Conservation (phyloP, 257 asterid species). For the Linderniella brevidens region DNA sequence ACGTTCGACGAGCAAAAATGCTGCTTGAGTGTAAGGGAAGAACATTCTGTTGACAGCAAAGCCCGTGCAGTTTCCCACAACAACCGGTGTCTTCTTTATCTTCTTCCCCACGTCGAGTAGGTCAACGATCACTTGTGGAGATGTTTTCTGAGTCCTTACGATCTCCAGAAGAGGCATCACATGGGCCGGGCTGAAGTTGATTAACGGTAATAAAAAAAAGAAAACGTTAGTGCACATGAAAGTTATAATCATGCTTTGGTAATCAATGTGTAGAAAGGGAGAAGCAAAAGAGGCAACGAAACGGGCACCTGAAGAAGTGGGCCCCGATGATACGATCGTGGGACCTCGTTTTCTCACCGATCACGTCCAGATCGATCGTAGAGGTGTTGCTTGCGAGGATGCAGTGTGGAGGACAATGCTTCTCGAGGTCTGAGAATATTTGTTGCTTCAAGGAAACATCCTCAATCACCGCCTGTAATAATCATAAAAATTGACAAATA, state of each 20-base stretch:
- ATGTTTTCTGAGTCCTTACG: slow-evolving; percentile 74
- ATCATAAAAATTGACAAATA: neutral
- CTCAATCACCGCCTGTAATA: slow-evolving; percentile 76
- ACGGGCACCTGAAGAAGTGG: slow-evolving; percentile 78
- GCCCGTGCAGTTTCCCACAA: slow-evolving; percentile 94
- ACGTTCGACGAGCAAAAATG: slow-evolving; percentile 67
- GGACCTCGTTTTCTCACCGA: slow-evolving; percentile 70
- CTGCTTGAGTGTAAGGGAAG: slow-evolving; percentile 90
- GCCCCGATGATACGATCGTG: slow-evolving; percentile 86
- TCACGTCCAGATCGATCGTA: slow-evolving; percentile 71
- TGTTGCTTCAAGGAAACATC: slow-evolving; percentile 76
- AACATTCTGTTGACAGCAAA: slow-evolving; percentile 94
- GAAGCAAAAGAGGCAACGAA: neutral
- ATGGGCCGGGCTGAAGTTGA: slow-evolving; percentile 76
- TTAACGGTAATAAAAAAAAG: slow-evolving; percentile 1
- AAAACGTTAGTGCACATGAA: neutral
- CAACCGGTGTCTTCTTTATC: slow-evolving; percentile 86
- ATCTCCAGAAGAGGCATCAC: slow-evolving; percentile 96
- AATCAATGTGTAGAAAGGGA: neutral
- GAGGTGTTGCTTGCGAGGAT: slow-evolving; percentile 88
- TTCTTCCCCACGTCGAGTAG: slow-evolving; percentile 75
- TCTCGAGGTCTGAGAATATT: slow-evolving; percentile 75
- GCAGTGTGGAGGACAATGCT: slow-evolving; percentile 79
- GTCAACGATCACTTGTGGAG: slow-evolving; percentile 79
- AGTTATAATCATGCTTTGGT: neutral